phyloP scores from a whole-genome alignment of 306 rosid species.

The Clitoria ternatea region DNA sequence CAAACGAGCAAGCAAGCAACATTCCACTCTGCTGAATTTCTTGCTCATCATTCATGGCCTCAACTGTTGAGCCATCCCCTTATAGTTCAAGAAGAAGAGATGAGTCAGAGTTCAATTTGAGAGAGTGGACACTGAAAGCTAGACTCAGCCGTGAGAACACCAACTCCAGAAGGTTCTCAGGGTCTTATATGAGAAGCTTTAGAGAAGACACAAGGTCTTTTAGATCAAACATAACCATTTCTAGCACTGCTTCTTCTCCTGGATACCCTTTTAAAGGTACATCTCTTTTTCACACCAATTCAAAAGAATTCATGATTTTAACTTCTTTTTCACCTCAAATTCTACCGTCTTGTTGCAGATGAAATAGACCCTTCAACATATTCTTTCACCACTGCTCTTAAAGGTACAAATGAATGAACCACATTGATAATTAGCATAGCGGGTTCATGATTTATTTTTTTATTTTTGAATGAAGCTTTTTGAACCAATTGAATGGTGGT shows the following conservation, averaged over 20 bases:
- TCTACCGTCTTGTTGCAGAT: conserved; percentile 43
- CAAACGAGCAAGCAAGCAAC: too few relatives aligned
- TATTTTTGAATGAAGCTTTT: background rate
- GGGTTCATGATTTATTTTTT: background rate
- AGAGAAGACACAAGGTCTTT: conserved; percentile 88
- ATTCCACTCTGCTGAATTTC: conserved; percentile 4
- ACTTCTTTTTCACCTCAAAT: conserved; percentile 8
- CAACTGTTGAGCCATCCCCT: conserved; percentile 45
- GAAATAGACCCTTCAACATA: conserved; percentile 97
- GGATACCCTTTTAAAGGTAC: conserved; percentile 77
- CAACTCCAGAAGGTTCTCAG: conserved; percentile 72
- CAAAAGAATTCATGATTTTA: background rate
- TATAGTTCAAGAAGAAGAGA: conserved; percentile 47
- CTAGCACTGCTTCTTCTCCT: conserved; percentile 95
- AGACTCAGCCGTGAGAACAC: conserved; percentile 47
- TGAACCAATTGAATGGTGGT: background rate
- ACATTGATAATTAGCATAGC: background rate
- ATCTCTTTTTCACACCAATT: background rate
- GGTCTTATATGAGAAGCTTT: conserved; percentile 80
- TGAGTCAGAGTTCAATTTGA: conserved; percentile 68
- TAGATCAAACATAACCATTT: conserved; percentile 72
- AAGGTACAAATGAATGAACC: conserved; percentile 42
- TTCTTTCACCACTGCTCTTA: conserved; percentile 85
- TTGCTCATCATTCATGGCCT: conserved; percentile 31
- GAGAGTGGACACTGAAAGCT: conserved; percentile 69